Evolutionary conservation across 2,329 filamentous ascomycete species (phyloP), one percentile per base, ranked within the genome.

Genomic region (Cadophora sp.): DNA sequence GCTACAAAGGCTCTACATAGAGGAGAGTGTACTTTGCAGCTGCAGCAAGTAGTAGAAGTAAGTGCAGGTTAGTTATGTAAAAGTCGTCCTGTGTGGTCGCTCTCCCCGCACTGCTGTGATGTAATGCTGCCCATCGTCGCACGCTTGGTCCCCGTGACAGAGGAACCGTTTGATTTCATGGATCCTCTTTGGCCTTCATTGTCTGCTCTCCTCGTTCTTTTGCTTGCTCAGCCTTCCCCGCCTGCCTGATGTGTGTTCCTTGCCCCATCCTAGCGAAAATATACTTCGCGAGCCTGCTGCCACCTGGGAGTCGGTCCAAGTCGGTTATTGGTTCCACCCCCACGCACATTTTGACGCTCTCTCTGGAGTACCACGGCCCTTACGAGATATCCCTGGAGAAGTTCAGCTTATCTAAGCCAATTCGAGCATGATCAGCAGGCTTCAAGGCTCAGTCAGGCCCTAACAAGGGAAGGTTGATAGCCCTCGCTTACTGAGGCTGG

Each of bases 391-490:
- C 66, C 67, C 68, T 72, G 72, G 71, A 68, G 64, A 55, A 37
- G 19, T 40, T 48, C 19, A 14, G 59, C 40, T 48, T 31, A 62
- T 16, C 68, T 68, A 68, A 56, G 63, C 66, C 53, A 48, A 24
- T 60, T 59, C 26, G 22, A 68, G 70, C 31, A 64, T 68, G 72
- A 71, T 73, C 72, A 73, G 58, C 71, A 69, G 69, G 51, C 46
- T 62, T 34, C 53, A 31, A 31, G 26, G 19, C 46, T 46, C 24
- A 53, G 24, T 59, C 64, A 51, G 53, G 55, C 60, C 65, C 65
- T 58, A 46, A 40, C 50, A 58, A 59, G 67, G 60, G 66, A 68
- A 64, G 67, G 62, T 65, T 60, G 61, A 56, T 60, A 62, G 66
- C 58, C 66, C 65, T 59, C 34, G 56, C 56, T 59, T 59, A 43